A percentile compares a stretch with the other conserved stretches of the same genome.
Evolutionary conservation across 495 filamentous ascomycete species (phyloP).

Genomic region (Xylaria palmicola): DNA sequence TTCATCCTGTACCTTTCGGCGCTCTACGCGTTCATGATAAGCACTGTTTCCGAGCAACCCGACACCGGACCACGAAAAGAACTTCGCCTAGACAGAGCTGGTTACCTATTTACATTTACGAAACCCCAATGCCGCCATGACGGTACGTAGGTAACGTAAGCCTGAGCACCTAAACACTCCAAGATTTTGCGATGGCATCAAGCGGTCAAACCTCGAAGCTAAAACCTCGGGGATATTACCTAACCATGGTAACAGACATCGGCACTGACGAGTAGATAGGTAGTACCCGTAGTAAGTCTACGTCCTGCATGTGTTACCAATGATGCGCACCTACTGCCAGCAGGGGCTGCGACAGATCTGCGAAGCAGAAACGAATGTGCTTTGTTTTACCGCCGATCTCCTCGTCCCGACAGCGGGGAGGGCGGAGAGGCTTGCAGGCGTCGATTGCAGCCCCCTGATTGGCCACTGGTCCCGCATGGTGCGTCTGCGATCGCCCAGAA

Average conservation of each 20-base stretch:
- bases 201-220: background rate
- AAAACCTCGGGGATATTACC: too few relatives aligned
- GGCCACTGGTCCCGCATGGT: background rate
- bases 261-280: background rate
- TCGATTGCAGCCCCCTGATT: slow-evolving; percentile 3
- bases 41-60: too few relatives aligned
- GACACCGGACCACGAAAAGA: too few relatives aligned
- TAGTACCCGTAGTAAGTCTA: too few relatives aligned
- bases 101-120: too few relatives aligned
- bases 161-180: too few relatives aligned
- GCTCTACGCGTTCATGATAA: too few relatives aligned
- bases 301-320: background rate
- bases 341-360: slow-evolving; percentile 26
- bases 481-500: slow-evolving; percentile 15
- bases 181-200: background rate
- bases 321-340: slow-evolving; percentile 3
- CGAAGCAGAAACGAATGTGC: slow-evolving; percentile 25
- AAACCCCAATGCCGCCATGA: too few relatives aligned
- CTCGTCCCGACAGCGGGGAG: background rate
- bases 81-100: too few relatives aligned
- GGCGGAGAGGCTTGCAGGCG: background rate
- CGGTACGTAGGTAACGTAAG: too few relatives aligned
- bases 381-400: slow-evolving; percentile 18
- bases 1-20: too few relatives aligned
- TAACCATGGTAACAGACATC: background rate